Percentiles rank a stretch among this genome's conserved stretches.
Conservation (phyloP, 208 protist species). For the Acanthamoeba healyi region DNA sequence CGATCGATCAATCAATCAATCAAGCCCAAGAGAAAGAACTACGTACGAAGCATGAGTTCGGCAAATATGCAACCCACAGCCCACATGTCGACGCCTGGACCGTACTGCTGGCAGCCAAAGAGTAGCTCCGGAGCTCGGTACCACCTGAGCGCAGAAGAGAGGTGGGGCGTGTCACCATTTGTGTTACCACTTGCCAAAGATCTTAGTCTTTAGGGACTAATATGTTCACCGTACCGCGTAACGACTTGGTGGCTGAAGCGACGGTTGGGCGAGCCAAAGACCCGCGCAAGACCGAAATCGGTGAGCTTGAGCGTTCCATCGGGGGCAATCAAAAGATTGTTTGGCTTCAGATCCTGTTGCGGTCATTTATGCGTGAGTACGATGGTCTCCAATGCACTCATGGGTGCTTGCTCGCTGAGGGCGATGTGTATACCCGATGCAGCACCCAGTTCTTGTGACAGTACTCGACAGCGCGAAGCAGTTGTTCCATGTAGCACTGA, state of each 20-base stretch:
- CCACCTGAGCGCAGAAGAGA: slow-evolving; percentile 81
- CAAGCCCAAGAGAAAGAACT: neutral
- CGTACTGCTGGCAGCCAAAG: slow-evolving; percentile 91
- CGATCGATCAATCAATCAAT: no score
- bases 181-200: no score
- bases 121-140: slow-evolving; percentile 95
- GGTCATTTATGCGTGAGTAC: neutral
- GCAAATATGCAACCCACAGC: slow-evolving; percentile 94
- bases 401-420: no score
- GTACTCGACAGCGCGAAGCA: slow-evolving; percentile 70
- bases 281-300: slow-evolving; percentile 87
- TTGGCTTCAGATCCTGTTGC: slow-evolving; percentile 85
- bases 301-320: slow-evolving; percentile 82
- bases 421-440: slow-evolving; percentile 58
- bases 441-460: slow-evolving; percentile 76
- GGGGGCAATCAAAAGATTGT: slow-evolving; percentile 82
- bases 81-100: slow-evolving; percentile 94
- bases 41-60: slow-evolving; percentile 89
- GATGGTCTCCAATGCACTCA: no score
- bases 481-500: slow-evolving; percentile 74
- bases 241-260: slow-evolving; percentile 93
- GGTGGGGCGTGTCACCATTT: no score
- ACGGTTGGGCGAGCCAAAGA: slow-evolving; percentile 70
- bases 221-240: slow-evolving; percentile 84
- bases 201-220: no score